Evolutionary conservation across 176 grass and related monocot genomes (phyloP).

Genomic region (Aechmea fasciata): DNA sequence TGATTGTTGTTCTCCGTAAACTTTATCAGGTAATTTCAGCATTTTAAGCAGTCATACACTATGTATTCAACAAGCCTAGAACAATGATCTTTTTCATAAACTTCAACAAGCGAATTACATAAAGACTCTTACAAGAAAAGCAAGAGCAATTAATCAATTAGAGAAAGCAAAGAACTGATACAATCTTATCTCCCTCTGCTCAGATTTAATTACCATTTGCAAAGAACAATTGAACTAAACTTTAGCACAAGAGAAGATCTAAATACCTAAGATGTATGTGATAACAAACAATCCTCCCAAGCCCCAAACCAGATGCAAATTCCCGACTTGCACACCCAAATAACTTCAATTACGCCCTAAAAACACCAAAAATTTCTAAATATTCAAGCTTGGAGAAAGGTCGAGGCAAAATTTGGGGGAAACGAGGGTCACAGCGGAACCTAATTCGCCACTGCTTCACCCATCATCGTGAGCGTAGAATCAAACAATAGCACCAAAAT

Average conservation of each 20-base stretch:
- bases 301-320: background rate
- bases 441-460: background rate
- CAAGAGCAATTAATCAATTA: background rate
- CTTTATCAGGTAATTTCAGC: background rate
- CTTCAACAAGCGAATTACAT: background rate
- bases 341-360: too few relatives aligned
- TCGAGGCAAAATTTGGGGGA: background rate
- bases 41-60: background rate
- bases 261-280: background rate
- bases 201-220: background rate
- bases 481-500: background rate
- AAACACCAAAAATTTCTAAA: too few relatives aligned
- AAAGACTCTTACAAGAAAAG: background rate
- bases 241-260: background rate
- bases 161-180: background rate
- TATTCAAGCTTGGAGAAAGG: background rate
- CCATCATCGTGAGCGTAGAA: background rate
- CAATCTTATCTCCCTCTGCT: too few relatives aligned
- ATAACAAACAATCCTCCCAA: background rate
- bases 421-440: background rate
- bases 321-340: background rate
- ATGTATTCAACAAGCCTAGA: background rate
- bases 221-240: background rate
- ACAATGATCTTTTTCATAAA: background rate
- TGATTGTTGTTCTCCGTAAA: background rate